A percentile compares a stretch with the other conserved stretches of the same genome.
Conservation (phyloP, 129 eudicot genomes). For the Tanacetum coccineum region DNA sequence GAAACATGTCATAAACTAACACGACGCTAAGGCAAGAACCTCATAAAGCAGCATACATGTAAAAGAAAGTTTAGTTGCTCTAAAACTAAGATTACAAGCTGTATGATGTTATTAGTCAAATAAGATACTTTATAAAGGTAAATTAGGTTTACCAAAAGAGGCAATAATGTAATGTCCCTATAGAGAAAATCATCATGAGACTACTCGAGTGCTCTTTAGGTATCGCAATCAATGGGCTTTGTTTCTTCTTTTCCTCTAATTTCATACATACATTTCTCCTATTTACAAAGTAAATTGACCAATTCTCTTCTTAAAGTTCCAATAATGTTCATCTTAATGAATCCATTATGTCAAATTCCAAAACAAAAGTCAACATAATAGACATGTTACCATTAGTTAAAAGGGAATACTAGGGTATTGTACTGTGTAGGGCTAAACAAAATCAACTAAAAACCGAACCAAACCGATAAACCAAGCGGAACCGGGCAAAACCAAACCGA, state of each 20-base stretch:
- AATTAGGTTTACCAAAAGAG: conserved; percentile 20
- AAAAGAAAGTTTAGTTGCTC: background rate
- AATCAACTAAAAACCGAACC: too few relatives aligned
- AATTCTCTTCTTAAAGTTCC: background rate
- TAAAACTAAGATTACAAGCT: background rate
- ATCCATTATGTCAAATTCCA: background rate
- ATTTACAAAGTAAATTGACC: conserved; percentile 13
- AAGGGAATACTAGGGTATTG: background rate
- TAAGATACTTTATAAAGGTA: background rate
- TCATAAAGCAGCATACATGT: background rate
- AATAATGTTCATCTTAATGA: background rate
- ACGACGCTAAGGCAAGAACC: background rate
- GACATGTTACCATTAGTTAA: background rate
- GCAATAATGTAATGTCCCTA: conserved; percentile 19
- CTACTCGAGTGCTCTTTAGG: conserved; percentile 26
- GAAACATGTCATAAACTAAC: background rate
- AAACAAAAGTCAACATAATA: too few relatives aligned
- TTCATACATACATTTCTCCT: conserved; percentile 1
- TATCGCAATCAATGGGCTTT: conserved; percentile 15
- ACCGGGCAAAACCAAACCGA: too few relatives aligned
- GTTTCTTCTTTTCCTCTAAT: conserved; percentile 18
- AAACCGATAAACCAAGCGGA: too few relatives aligned
- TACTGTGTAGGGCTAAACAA: too few relatives aligned
- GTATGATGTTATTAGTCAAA: background rate
- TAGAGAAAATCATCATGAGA: conserved; percentile 19